Conservation (phyloP, 1,284 basidiomycete species). For the Microbotryum scabiosae region DNA sequence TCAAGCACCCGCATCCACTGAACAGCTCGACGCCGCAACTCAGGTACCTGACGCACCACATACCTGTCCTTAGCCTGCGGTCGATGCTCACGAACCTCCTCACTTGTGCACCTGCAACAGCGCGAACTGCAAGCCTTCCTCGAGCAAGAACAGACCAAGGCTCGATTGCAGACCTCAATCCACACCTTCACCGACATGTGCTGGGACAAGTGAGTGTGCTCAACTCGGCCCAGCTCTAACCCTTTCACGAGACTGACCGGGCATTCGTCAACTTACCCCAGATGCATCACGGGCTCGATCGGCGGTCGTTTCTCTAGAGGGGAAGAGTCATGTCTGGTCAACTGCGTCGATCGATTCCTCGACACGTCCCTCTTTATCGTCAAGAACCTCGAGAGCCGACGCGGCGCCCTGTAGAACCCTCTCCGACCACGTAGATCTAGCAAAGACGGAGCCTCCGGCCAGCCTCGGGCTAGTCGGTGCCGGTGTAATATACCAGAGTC, state of each 20-base stretch:
- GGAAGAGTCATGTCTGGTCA: conserved; percentile 76
- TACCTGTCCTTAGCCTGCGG: background rate
- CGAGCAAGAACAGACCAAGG: conserved; percentile 79
- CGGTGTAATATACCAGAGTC: background rate
- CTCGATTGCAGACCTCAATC: conserved; percentile 59
- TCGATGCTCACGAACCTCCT: background rate
- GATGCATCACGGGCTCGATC: conserved; percentile 76
- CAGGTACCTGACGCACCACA: conserved; percentile 47
- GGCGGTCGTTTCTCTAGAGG: conserved; percentile 73
- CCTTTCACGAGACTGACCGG: background rate
- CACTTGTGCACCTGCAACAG: conserved; percentile 50
- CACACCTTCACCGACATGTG: conserved; percentile 66
- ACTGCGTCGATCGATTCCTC: conserved; percentile 89
- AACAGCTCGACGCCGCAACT: conserved; percentile 64
- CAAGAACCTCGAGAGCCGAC: conserved; percentile 57
- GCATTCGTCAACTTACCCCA: conserved; percentile 38
- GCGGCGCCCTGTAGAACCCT: conserved; percentile 3
- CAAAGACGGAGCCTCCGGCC: background rate
- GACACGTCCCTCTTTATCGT: conserved; percentile 85
- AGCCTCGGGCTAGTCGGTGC: background rate
- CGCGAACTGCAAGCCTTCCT: conserved; percentile 77
- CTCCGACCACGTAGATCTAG: background rate
- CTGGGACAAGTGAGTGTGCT: conserved; percentile 76
- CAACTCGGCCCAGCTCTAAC: background rate
- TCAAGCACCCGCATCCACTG: conserved; percentile 7